Evolutionary conservation across 1,284 basidiomycete species (phyloP), one percentile per base, ranked within the genome.

Genomic region (Malassezia japonica): DNA sequence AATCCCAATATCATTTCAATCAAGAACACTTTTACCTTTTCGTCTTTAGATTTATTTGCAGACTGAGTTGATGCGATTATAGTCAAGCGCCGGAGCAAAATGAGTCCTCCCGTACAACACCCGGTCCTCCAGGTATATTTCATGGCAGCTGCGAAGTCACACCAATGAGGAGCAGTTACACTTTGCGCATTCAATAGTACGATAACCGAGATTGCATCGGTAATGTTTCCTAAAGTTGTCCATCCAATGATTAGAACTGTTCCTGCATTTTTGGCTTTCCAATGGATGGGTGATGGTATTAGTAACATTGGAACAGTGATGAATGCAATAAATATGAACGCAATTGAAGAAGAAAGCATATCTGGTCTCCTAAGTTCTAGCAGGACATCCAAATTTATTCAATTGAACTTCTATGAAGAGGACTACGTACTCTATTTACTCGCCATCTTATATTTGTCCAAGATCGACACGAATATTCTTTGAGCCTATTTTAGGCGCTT

Each of bases 251-350:
- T 42, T 25, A 42, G 16, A 18, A 24, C 21, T 2, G 40, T 32
- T n/a, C 40, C 40, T 12, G 40, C 40, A 42, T 42, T 42, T 24
- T 20, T 2, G n/a, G 15, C 40, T 12, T 27, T 28, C 5, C 20
- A 16, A 42, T 42, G 40, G 6, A n/a, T 15, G n/a, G 12, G 40
- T 3, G 23, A 7, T 16, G 25, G 23, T 10, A 42, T 9, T 16
- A 42, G 25, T 4, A 42, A 10, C n/a, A 23, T 10, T 20, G 24
- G 24, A 18, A 20, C 13, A 10, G 40, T 24, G 9, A 42, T 28
- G 15, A 42, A 42, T 5, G 40, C 40, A n/a, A 42, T 28, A n/a
- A 42, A 42, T 18, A 42, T 42, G n/a, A 16, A 42, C 4, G 40
- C 40, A 2, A 42, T 7, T 18, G 40, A 15, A 15, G 40, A 27